A percentile compares a stretch with the other conserved stretches of the same genome.
Evolutionary conservation across 2,329 filamentous ascomycete species (phyloP).

Genomic region (Thielaviopsis musarum): DNA sequence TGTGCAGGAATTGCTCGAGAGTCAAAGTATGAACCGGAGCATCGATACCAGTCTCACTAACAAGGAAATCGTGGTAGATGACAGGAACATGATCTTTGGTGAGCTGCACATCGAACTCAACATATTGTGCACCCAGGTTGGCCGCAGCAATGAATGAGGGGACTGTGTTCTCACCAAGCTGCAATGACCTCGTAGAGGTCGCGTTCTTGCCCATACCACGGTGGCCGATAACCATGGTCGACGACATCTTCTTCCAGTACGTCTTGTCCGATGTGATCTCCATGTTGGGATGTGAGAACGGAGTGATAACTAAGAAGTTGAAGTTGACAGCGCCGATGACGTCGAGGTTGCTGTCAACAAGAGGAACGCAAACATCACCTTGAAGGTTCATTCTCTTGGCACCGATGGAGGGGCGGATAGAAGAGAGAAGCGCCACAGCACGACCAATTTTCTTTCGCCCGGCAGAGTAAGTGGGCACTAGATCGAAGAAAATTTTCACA

Average conservation of each 20-base stretch:
- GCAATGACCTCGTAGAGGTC: slow-evolving; percentile 65
- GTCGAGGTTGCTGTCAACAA: slow-evolving; percentile 69
- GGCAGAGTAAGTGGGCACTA: slow-evolving; percentile 88
- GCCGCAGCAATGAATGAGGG: slow-evolving; percentile 92
- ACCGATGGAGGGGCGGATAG: slow-evolving; percentile 67
- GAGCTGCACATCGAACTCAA: slow-evolving; percentile 77
- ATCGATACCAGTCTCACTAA: slow-evolving; percentile 94
- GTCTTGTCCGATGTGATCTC: slow-evolving; percentile 78
- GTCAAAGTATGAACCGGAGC: slow-evolving; percentile 92
- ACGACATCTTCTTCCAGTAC: slow-evolving; percentile 86
- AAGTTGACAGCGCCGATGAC: slow-evolving; percentile 93
- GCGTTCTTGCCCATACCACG: slow-evolving; percentile 81
- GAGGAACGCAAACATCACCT: slow-evolving; percentile 81
- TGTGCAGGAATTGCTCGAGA: slow-evolving; percentile 84
- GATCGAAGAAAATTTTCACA: slow-evolving; percentile 84
- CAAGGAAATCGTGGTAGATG: slow-evolving; percentile 95
- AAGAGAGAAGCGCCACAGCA: slow-evolving; percentile 73
- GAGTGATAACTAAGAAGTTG: slow-evolving; percentile 89
- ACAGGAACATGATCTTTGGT: slow-evolving; percentile 98
- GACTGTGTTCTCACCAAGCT: slow-evolving; percentile 91
- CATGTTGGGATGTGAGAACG: slow-evolving; percentile 89
- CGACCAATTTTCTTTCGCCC: slow-evolving; percentile 71
- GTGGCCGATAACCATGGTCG: slow-evolving; percentile 65
- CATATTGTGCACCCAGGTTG: slow-evolving; percentile 67
- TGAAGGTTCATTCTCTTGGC: slow-evolving; percentile 81